phyloP scores from a whole-genome alignment of 352 stramenopile species.

The Phytopythium cucurbitacearum region DNA sequence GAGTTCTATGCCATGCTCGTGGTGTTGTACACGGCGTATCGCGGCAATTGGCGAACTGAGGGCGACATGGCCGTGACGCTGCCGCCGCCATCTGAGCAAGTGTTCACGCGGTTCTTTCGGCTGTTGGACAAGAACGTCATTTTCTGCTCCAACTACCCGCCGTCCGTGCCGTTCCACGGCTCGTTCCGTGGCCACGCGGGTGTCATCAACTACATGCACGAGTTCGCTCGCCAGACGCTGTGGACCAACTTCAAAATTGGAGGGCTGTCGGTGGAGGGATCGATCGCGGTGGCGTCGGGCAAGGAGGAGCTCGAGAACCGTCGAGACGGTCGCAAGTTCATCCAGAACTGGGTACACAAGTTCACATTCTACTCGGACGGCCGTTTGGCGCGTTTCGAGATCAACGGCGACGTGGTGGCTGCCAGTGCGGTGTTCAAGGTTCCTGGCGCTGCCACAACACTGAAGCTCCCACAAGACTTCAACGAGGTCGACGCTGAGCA shows the following conservation, averaged over 20 bases:
- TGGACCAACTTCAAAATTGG: slow-evolving; percentile 88
- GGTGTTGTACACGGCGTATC: slow-evolving; percentile 77
- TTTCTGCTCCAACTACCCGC: slow-evolving; percentile 86
- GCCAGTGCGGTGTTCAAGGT: slow-evolving; percentile 86
- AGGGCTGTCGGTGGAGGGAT: slow-evolving; percentile 77
- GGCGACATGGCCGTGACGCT: slow-evolving; percentile 87
- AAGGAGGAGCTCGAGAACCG: slow-evolving; percentile 88
- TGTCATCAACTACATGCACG: slow-evolving; percentile 75
- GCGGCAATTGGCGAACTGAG: slow-evolving; percentile 77
- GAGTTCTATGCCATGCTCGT: slow-evolving; percentile 90
- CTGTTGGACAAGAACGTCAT: slow-evolving; percentile 84
- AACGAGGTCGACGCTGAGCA: slow-evolving; percentile 85
- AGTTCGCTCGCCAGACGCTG: slow-evolving; percentile 71
- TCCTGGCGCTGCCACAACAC: slow-evolving; percentile 72
- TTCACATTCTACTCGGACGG: slow-evolving; percentile 86
- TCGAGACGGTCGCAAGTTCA: slow-evolving; percentile 75
- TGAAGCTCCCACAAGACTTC: slow-evolving; percentile 86
- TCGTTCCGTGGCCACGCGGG: slow-evolving; percentile 70
- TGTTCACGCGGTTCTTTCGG: slow-evolving; percentile 85
- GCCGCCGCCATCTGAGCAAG: slow-evolving; percentile 78
- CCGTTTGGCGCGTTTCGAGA: slow-evolving; percentile 81
- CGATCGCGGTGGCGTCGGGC: slow-evolving; percentile 75
- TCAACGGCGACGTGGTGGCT: slow-evolving; percentile 84
- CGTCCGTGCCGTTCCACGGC: slow-evolving; percentile 84
- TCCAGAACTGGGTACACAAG: slow-evolving; percentile 90